Conservation (phyloP, 345 rosid species). For the Populus alba region DNA sequence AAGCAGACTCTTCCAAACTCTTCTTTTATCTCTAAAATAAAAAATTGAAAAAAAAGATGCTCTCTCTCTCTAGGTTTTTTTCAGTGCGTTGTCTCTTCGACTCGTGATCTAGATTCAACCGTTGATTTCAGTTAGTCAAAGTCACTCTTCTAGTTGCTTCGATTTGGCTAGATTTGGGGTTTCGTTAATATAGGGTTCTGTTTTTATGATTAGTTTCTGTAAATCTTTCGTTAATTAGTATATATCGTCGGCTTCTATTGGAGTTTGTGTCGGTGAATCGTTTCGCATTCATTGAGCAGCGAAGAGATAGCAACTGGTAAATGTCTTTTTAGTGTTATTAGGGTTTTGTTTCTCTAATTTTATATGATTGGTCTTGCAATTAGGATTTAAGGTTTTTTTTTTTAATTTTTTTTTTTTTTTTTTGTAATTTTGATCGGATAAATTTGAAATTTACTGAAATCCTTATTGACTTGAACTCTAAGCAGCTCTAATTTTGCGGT, state of each 20-base stretch:
- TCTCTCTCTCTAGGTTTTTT: background rate
- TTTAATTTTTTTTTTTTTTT: background rate
- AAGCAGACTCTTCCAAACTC: background rate
- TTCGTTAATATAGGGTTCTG: background rate
- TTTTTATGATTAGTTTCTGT: background rate
- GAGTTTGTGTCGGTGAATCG: background rate
- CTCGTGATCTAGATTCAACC: background rate
- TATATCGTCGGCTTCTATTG: background rate
- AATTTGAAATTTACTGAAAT: too few relatives aligned
- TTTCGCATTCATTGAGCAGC: background rate
- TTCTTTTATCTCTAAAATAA: constrained; percentile 6
- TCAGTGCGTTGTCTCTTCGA: background rate
- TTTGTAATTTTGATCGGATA: background rate
- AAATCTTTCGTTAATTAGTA: background rate
- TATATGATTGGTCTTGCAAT: background rate
- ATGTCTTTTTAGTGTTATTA: background rate
- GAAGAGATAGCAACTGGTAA: background rate
- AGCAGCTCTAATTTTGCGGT: too few relatives aligned
- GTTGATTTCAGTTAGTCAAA: background rate
- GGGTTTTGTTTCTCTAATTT: background rate
- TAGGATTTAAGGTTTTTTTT: constrained; percentile 2
- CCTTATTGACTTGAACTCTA: too few relatives aligned
- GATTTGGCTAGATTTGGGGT: background rate
- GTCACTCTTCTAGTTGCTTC: background rate
- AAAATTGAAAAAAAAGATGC: background rate